Base-by-base conservation (phyloP, 2,329 filamentous ascomycete species). In the Colletotrichum orbiculare region DNA sequence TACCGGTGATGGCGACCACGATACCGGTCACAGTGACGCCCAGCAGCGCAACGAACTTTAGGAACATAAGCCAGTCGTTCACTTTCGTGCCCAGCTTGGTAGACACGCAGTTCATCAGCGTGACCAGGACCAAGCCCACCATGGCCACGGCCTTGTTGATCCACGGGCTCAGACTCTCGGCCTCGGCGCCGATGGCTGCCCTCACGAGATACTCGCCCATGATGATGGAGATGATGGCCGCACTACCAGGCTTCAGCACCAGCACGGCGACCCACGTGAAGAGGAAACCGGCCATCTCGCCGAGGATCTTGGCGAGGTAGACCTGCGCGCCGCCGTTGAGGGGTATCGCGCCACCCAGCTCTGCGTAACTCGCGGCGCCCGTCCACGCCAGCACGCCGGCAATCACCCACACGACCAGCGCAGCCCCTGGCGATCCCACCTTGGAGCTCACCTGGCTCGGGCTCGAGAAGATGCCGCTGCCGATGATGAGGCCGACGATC, bases 141-240 rank as follows among this genome's bases (percentile, higher is more conserved):
- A 98, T 77, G 1, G 94, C 96, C 38, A 97, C 92, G 2, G 84
- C 86, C 81, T 98, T 99, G 82, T 92, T 94, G 73, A 97, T 87
- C 94, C 95, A 98, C 2, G 89, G 87, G 73, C 88, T 96, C 60
- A 94, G 86, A 33, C 89, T 88, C 72, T 92, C 89, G 2, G 92
- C 92, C 63, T 97, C 93, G n/a, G 94, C 89, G 8, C 94, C 94
- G 64, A 97, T 90, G 47, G 91, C 85, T 12, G 94, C 94, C 50
- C 94, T 87, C 57, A 97, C 93, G n/a, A 97, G 82, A 74, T 99
- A 99, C 79, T 99, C 96, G 47, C 96, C 96, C 83, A 98, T 97
- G 73, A 99, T 97, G 70, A 99, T 97, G 69, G 95, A 87, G 69
- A 99, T 93, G 74, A 99, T 99, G 67, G 96, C 96, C 9, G 94